These are phyloP conservation scores for Phytopythium delawarense DNA, from an alignment of 352 stramenopile genomes.

Conservation along the genomic window DNA sequence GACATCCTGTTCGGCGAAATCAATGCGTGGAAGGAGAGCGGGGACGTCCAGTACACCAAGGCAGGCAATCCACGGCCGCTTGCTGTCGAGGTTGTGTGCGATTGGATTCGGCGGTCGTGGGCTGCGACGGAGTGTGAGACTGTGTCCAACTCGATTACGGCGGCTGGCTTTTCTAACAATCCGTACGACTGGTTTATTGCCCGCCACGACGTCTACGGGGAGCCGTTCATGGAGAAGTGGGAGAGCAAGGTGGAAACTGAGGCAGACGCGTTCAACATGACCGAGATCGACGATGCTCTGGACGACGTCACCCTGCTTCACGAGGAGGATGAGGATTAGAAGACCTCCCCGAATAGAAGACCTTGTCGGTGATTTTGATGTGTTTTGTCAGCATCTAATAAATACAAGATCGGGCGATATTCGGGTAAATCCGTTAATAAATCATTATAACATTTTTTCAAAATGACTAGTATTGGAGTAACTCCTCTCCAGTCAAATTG, in stretches of 20 bases:
- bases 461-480: background rate
- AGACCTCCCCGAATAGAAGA: slow-evolving; percentile 4
- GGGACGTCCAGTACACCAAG: slow-evolving; percentile 8
- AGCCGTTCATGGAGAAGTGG: slow-evolving; percentile 7
- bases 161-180: slow-evolving; percentile 8
- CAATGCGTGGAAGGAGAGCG: slow-evolving; percentile 14
- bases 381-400: slow-evolving; percentile 4
- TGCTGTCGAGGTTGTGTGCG: slow-evolving; percentile 8
- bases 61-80: slow-evolving; percentile 9
- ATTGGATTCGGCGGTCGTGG: slow-evolving; percentile 8
- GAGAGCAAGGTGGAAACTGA: slow-evolving; percentile 2
- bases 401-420: slow-evolving; percentile 2
- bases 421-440: slow-evolving; percentile 5
- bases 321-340: slow-evolving; percentile 3
- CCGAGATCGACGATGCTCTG: slow-evolving; percentile 4
- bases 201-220: slow-evolving; percentile 7
- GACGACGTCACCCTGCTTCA: background rate
- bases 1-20: slow-evolving; percentile 10
- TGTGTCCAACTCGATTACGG: slow-evolving; percentile 6
- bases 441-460: too few relatives aligned
- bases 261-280: slow-evolving; percentile 2
- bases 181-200: slow-evolving; percentile 13
- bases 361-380: slow-evolving; percentile 1
- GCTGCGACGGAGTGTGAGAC: slow-evolving; percentile 4
- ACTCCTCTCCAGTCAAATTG: background rate